Percentiles rank a stretch among this genome's conserved stretches.
phyloP scores from a whole-genome alignment of 148 eudicot species.

The Salicornia ramosissima region DNA sequence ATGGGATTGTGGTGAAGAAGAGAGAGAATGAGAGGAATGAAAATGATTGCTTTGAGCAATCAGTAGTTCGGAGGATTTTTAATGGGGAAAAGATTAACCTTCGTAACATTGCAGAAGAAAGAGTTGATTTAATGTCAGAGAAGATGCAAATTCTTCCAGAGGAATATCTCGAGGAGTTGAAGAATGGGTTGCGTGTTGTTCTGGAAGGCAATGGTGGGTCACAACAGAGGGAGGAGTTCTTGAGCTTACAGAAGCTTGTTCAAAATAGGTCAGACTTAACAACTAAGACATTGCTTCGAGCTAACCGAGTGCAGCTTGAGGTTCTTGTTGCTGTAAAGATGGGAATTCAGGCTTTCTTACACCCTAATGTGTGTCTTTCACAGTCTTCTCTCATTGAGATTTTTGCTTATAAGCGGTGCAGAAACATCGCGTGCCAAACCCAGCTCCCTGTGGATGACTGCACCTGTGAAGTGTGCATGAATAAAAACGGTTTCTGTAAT shows the following conservation, averaged over 20 bases:
- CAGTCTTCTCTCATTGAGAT: conserved; percentile 48
- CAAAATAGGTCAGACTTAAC: conserved; percentile 50
- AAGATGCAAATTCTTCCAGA: conserved; percentile 48
- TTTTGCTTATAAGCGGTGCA: conserved; percentile 54
- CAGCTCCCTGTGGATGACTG: conserved; percentile 57
- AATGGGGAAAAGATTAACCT: conserved; percentile 73
- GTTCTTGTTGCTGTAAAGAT: conserved; percentile 53
- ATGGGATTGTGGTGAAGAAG: conserved; percentile 61
- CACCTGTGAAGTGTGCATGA: conserved; percentile 44
- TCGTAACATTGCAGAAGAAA: conserved; percentile 46
- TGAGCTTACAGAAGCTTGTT: conserved; percentile 47
- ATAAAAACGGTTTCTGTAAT: conserved; percentile 57
- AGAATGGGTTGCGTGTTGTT: conserved; percentile 39
- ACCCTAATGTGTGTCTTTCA: conserved; percentile 51
- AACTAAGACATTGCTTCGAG: conserved; percentile 34
- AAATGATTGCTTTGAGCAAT: conserved; percentile 73
- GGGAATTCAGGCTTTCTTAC: conserved; percentile 61
- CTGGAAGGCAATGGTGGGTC: conserved; percentile 54
- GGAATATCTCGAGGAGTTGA: conserved; percentile 43
- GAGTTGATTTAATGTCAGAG: conserved; percentile 46
- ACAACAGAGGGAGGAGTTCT: conserved; percentile 47
- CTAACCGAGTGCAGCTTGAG: conserved; percentile 54
- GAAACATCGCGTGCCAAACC: conserved; percentile 56
- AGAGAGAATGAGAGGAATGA: conserved; percentile 67
- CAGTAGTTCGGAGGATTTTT: conserved; percentile 62